Evolutionary conservation across 768 basidiomycete species (phyloP), one percentile per base, ranked within the genome.

Genomic region (Tricholoma hemisulphureum): DNA sequence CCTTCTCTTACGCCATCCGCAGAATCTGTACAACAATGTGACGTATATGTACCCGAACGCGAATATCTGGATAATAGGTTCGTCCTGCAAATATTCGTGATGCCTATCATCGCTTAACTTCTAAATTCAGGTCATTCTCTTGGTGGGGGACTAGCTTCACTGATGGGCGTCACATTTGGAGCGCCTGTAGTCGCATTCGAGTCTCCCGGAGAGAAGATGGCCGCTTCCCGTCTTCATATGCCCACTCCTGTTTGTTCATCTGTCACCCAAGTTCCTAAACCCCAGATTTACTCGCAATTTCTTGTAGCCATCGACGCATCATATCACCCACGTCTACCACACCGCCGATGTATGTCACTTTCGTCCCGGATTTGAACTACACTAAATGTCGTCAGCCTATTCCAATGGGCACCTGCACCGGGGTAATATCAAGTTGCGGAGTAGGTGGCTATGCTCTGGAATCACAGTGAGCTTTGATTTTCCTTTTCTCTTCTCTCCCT

Each of bases 1-100:
- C 32, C 24, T 18, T 48, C 50, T 53, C 55, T 41, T 35, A 49
- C n/a, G 37, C 16, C 21, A 18, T 49, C 28, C 1, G 7, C 54
- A 96, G 94, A 89, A 95, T 67, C 77, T 98, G 6, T 98, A 94
- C 73, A 93, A 95, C 71, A 94, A 97, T 69, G 78, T 98, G 53
- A 85, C 91, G 2, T 89, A 87, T 63, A 84, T 96, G 82, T 98
- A 96, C 68, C 96, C 96, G 0, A 68, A 89, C 41, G 80, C 95
- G 31, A 85, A 87, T 55, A 95, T 98, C 52, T 98, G 95, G 95
- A 65, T 98, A 4, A 83, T 83, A 3, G 90, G 88, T 75, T 62
- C 56, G 66, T 58, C n/a, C 45, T 9, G 14, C 24, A 16, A 23
- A 32, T 46, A 43, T 14, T 11, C 16, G 39, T 20, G 35, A 20